Evolutionary conservation across 345 rosid species (phyloP), one percentile per base, ranked within the genome.

Genomic region (Ceriops zippeliana): DNA sequence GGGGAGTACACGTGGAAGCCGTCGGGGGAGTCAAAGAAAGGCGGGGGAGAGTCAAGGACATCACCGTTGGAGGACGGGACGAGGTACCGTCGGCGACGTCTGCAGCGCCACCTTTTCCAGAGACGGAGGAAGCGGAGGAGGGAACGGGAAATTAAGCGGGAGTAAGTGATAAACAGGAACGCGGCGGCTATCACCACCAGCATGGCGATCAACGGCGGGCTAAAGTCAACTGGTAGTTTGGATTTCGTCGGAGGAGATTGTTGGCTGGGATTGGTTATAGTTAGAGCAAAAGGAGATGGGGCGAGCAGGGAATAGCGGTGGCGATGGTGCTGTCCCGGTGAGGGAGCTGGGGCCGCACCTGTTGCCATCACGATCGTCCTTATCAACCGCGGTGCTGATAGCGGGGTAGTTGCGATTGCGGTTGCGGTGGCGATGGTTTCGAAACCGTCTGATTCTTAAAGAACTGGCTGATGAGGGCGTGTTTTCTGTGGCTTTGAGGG

Each of bases 151-250:
- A 93, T 86, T 46, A 86, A 85, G 17, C 98, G 93, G 30, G 89
- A 89, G 82, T 89, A 91, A 6, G 93, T 86, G 10, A 93, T 90
- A 16, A 88, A 62, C 1, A 91, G 75, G 58, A 93, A 88, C 22
- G 97, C 95, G 7, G 96, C 80, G 16, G 95, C 96, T 15, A 91
- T 86, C 24, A 88, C 90, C 1, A 85, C 95, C 9, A 93, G 88
- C 97, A 93, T 91, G 57, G 91, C 97, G 71, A 93, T 93, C 79
- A 93, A 65, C 6, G 95, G 89, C n/a, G 98, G 97, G 70, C 90
- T 93, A 82, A 91, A 89, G 70, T 88, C 84, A 19, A 93, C 65
- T 4, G 97, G 83, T 20, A 81, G 76, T 66, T 75, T 84, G 4
- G 87, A 73, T 28, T 46, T 46, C 11, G 67, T 16, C 4, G 80